Base-by-base conservation (phyloP, 345 rosid genomes). In the Hibiscus tridactylites region DNA sequence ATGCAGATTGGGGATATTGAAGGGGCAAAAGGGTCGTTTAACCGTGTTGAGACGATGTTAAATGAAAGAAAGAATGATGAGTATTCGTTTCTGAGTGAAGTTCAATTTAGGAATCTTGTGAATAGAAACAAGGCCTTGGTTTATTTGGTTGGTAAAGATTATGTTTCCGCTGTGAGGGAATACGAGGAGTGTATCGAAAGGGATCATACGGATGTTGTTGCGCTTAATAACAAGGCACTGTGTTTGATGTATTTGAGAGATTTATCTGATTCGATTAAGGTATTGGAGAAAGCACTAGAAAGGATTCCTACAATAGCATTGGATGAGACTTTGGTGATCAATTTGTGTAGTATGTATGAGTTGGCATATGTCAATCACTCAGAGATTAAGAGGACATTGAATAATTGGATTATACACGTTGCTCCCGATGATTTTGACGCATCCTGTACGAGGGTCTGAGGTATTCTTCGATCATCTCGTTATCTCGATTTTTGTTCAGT, bases 361-460 rank as follows among this genome's bases (percentile, higher is more conserved):
- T 74, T 95, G 83, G 99, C 99, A 0, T 95, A 95, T 82, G 92
- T 95, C 54, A 90, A 90, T 50, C 98, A 92, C 74, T 83, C 94
- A 0, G 99, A 95, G 79, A 81, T 83, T 33, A 95, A 95, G 85
- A 75, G 89, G 73, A 95, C 98, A 0, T 83, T 95, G 77, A 89
- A 87, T 61, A 92, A 77, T 74, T 92, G 99, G 99, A 89, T 95
- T 68, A 86, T 87, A 0, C 87, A 84, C 26, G 97, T 95, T 66
- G 99, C 97, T 54, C 99, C 99, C 0, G 97, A 92, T 83, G 99
- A 95, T 81, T 95, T 90, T 71, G 99, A 95, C 75, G 82, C 93
- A 0, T 86, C 99, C 0, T 90, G 92, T 84, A 92, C 93, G 15
- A 80, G 99, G 80, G 79, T 86, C 62, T 95, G 85, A 91, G 85